Evolutionary conservation across 768 basidiomycete genomes (phyloP), one percentile per base, ranked within the genome.

Genomic region (Mycena rosella): DNA sequence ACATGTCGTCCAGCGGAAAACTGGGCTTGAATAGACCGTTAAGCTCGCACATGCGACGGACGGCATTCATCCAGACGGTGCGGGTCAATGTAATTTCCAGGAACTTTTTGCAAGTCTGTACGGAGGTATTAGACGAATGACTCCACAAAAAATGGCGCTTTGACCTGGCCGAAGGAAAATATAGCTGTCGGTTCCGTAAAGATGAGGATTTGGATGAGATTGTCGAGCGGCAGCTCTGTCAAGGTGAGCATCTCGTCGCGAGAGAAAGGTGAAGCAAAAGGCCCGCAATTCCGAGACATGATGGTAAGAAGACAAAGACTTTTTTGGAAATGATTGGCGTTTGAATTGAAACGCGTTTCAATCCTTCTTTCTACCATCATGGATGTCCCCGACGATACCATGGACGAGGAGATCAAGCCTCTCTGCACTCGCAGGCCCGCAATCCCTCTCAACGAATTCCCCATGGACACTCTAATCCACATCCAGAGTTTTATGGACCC

Each of bases 51-150:
- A 73, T 47, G 20, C 67, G 58, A 22, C 65, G 65, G 20, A 75
- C 66, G 0, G 71, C 70, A 15, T 61, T 71, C 49, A 69, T 40
- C 74, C 74, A 75, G 9, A 75, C 73, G 14, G 48, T 70, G 29
- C 71, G 61, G 2, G 48, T 65, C 26, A 32, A 27, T 1, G 48
- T 51, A 2, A 58, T 26, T 36, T 58, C 47, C 2, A 32, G 38
- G 22, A 40, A 51, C 30, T 38, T 51, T 42, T 42, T 42, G 63
- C 56, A 53, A 22, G 63, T 48, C 62, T 56, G 36, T 15, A 3
- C 4, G 5, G 15, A 38, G 24, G 30, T 2, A 22, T 47, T 14
- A 49, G 6, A 44, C 15, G 10, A 7, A 40, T n/a, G 2, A 15
- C 6, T 1, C n/a, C 52, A 18, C 30, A 57, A 40, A 27, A 26